Percentiles rank a stretch among this genome's conserved stretches.
phyloP scores from a whole-genome alignment of 371 early-diverging fungal species.

The Mortierella sp. region DNA sequence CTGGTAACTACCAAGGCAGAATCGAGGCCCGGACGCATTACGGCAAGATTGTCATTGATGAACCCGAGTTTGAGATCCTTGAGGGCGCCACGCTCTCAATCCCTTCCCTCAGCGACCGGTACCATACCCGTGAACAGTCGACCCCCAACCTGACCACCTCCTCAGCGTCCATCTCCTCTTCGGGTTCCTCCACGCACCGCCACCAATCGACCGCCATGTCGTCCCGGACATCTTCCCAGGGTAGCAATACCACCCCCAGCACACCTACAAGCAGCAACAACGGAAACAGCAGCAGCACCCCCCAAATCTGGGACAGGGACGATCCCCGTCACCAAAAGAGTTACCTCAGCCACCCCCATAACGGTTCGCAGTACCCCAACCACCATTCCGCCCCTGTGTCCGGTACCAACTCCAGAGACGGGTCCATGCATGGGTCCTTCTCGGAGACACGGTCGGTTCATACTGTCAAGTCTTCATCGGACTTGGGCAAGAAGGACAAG shows the following conservation, averaged over 20 bases:
- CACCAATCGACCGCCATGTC: conserved; percentile 32
- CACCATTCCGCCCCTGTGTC: conserved; percentile 30
- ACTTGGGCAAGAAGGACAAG: conserved; percentile 31
- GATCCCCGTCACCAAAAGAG: conserved; percentile 36
- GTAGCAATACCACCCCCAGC: conserved; percentile 13
- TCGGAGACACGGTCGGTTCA: conserved; percentile 28
- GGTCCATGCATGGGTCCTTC: conserved; percentile 36
- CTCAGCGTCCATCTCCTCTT: conserved; percentile 13
- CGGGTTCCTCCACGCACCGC: conserved; percentile 14
- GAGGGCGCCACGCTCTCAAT: conserved; percentile 37
- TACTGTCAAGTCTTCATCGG: conserved; percentile 28
- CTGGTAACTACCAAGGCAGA: conserved; percentile 50
- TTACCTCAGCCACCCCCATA: conserved; percentile 29
- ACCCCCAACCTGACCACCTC: conserved; percentile 4
- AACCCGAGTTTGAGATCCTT: conserved; percentile 50
- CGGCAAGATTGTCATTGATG: conserved; percentile 43
- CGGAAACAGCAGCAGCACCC: background rate
- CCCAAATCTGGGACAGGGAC: conserved; percentile 25
- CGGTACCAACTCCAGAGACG: conserved; percentile 31
- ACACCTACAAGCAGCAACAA: background rate
- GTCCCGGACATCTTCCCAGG: conserved; percentile 34
- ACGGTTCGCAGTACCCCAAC: background rate
- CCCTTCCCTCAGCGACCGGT: conserved; percentile 43
- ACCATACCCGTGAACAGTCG: background rate
- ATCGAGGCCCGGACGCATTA: conserved; percentile 53